A percentile compares a stretch with the other conserved stretches of the same genome.
phyloP scores from a whole-genome alignment of 2,329 filamentous ascomycete genomes.

The Chrysoporthe puriensis region DNA sequence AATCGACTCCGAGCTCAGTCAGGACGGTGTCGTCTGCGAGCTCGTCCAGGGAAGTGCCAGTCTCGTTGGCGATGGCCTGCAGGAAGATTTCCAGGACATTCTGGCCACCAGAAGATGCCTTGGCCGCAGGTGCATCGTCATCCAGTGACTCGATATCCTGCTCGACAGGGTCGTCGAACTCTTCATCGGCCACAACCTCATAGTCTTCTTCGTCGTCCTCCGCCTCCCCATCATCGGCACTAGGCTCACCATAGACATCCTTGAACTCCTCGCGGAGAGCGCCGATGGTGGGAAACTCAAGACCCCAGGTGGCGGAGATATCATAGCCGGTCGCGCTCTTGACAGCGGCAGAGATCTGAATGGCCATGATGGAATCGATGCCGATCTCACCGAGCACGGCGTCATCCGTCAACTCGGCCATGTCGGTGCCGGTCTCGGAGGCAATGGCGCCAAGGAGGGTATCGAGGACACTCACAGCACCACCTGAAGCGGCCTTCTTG shows the following conservation, averaged over 20 bases:
- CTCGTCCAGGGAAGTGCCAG: conserved; percentile 30
- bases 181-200: conserved; percentile 16
- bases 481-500: conserved; percentile 2
- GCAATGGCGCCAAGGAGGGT: conserved; percentile 20
- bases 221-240: conserved; percentile 5
- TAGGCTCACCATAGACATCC: conserved; percentile 12
- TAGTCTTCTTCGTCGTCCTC: conserved; percentile 17
- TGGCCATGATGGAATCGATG: conserved; percentile 37
- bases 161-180: conserved; percentile 17
- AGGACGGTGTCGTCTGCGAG: conserved; percentile 31
- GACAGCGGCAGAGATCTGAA: conserved; percentile 30
- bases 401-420: conserved; percentile 29
- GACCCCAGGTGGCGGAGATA: conserved; percentile 21
- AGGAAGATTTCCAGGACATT: conserved; percentile 25
- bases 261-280: conserved; percentile 20
- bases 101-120: background rate
- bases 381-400: conserved; percentile 36
- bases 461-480: conserved; percentile 14
- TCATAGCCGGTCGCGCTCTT: conserved; percentile 19
- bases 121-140: conserved; percentile 3
- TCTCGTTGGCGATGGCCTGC: conserved; percentile 32
- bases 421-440: conserved; percentile 28
- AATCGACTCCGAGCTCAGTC: conserved; percentile 35
- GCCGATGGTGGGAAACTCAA: conserved; percentile 17
- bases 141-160: conserved; percentile 14